Base-by-base conservation (phyloP, 345 rosid species). In the Litchi chinensis region DNA sequence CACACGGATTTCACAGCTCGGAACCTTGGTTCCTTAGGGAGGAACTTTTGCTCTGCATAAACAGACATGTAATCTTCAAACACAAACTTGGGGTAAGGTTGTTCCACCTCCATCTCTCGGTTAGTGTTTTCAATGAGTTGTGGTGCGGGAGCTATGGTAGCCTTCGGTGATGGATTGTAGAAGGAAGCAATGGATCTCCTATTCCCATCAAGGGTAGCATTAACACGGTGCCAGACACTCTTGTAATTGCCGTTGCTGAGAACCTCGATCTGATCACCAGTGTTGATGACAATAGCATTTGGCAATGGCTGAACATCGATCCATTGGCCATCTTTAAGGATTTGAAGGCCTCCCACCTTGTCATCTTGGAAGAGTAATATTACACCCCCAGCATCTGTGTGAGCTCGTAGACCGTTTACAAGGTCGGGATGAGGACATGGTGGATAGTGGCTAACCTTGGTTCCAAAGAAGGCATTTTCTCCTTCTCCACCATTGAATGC, bases 301-400 rank as follows among this genome's bases (percentile, higher is more conserved):
- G 86, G 85, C 24, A 90, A 5, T 0, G 96, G 99, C 87, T 91
- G 97, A 6, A 93, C 98, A 57, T 95, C 97, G n/a, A 89, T 85
- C 99, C 99, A 95, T 43, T 84, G 75, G 13, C 90, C 89, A 3
- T 88, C 95, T 84, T 95, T 95, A 65, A 93, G 91, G 66, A 95
- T 80, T 76, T 95, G 98, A 46, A 95, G 97, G 39, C 99, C 98
- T 5, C 93, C 90, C 0, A 92, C 92, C 71, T 80, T 66, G 67
- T 95, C 99, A 54, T 93, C 99, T 78, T 93, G 99, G 84, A 89
- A 91, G 78, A 95, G 83, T 65, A 95, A 75, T 83, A 95, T 91
- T n/a, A 95, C 89, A 0, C 97, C 98, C 3, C 99, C 99, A 0
- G 99, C 99, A 76, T 95, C 98, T 0, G 99, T 95, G 87, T 95